Base-by-base conservation (phyloP, 163 green algal species). In the Coccomyxa subellipsoidea region DNA sequence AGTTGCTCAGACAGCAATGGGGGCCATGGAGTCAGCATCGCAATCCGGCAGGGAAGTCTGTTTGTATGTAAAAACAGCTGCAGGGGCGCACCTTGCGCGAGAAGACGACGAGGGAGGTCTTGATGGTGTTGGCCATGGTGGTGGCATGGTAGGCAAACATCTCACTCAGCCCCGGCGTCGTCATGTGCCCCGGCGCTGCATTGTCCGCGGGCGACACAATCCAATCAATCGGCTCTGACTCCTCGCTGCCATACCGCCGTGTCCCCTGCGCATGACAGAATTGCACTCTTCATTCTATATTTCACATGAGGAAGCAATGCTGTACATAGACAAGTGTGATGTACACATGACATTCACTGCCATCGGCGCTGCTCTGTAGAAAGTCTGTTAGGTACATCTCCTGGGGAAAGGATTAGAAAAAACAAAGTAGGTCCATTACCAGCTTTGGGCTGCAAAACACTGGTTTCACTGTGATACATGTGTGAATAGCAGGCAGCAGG, bases 71-170 rank as follows among this genome's bases (percentile, higher is more conserved):
- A 18, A 18, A 12, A 1, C 47, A 7, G 47, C 15, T 18, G 77
- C 2, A 31, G 77, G 32, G 0, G 76, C 76, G 15, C 38, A 87
- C 84, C 78, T 94, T 93, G 53, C 93, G 85, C 21, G 88, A 93
- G 89, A 98, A 98, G 32, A 98, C 94, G 3, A 98, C 71, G 53
- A 97, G 86, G 34, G 89, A 90, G 12, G 91, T 93, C 54, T 80
- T 86, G 78, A 97, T 87, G 34, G 94, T 98, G 92, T 98, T 96
- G 85, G 92, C 91, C 94, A 97, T 96, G 23, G 91, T 94, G 66
- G 90, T 94, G 34, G 91, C 88, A 82, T 98, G 94, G 79, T 94
- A 97, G 34, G 94, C 94, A 92, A 97, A 96, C 87, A 97, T 95
- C 84, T 98, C 94, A 34, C 85, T 90, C 69, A 94, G 93, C 29